Percentiles rank a stretch among this genome's conserved stretches.
phyloP scores from a whole-genome alignment of 371 early-diverging fungal species.

The Chytridium lagenaria region DNA sequence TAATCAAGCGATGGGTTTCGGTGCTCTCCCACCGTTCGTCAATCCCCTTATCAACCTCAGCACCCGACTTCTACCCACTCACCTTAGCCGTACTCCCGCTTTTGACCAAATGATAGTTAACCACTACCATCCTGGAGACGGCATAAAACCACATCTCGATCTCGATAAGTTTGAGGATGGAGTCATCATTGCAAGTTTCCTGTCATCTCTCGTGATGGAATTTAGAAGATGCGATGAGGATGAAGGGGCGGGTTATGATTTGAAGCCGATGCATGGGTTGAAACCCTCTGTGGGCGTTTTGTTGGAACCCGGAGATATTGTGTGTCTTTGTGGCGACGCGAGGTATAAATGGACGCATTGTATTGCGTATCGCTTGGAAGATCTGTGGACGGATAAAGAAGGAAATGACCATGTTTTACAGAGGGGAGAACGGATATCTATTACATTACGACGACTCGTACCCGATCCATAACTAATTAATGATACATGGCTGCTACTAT shows the following conservation, averaged over 20 bases:
- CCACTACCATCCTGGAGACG: constrained; percentile 41
- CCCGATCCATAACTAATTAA: not conserved
- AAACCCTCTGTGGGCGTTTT: constrained; percentile 18
- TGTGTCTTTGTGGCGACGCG: constrained; percentile 39
- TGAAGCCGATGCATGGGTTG: not conserved
- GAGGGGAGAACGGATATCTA: constrained; percentile 37
- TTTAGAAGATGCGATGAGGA: constrained; percentile 25
- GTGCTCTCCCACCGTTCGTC: constrained; percentile 13
- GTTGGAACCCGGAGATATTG: constrained; percentile 38
- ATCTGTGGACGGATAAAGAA: not conserved
- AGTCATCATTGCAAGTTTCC: constrained; percentile 26
- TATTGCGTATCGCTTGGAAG: constrained; percentile 21
- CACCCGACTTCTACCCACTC: not conserved
- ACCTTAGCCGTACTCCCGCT: constrained; percentile 11
- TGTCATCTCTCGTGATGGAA: constrained; percentile 37
- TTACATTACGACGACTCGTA: constrained; percentile 40
- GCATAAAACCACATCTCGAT: constrained; percentile 39
- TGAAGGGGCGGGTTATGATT: constrained; percentile 4
- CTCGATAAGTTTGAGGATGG: constrained; percentile 43
- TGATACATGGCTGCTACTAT: constrained; percentile 7
- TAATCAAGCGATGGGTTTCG: constrained; percentile 37
- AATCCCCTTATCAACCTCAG: constrained; percentile 6
- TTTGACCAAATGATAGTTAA: constrained; percentile 47
- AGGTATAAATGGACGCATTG: constrained; percentile 43
- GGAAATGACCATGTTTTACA: constrained; percentile 11